Base-by-base conservation (phyloP, 2,329 filamentous ascomycete species). In the Raffaelea ambrosiae region DNA sequence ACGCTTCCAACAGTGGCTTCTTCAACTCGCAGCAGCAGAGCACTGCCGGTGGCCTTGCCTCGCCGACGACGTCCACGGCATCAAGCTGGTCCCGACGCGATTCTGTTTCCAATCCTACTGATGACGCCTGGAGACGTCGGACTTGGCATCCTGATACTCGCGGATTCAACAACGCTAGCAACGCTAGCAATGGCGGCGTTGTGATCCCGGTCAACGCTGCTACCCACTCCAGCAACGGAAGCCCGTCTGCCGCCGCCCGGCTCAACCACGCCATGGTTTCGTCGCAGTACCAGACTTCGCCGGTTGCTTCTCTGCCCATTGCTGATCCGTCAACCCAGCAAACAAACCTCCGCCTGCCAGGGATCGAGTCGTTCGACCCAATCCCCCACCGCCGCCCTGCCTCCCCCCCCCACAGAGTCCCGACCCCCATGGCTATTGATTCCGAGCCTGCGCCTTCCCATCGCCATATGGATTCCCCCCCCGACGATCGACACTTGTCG, bases 361-460 rank as follows among this genome's bases (percentile, higher is more conserved):
- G 90, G 14, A 96, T 96, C 55, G 88, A 95, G 62, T 94, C 88
- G 16, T 95, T 96, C 57, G 88, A 91, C 59, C 83, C 87, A 48
- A 71, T 86, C 21, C 84, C 81, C 22, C 77, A 78, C 49, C 76
- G 77, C 49, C 77, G 76, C 19, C 76, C 81, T 1, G 63, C 72
- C 13, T 79, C 85, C 1, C 81, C 83, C 8, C 76, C 79, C 1
- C 75, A 79, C 43, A 79, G 83, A 42, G 75, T 76, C 47, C 72
- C 79, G 2, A 89, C 86, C 46, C 86, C 88, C 0, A 90, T 93
- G 86, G 77, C 85, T 59, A 67, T 89, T 10, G 88, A 95, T 55
- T 58, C 67, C 31, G 63, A 65, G 44, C 55, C 68, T 16, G 46
- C 66, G 0, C 54, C 63, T 3, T 55, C 63, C 10, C 63, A 61